Conservation (phyloP, 805 yeast genomes). For the Vanderwaltozyma verrucispora region DNA sequence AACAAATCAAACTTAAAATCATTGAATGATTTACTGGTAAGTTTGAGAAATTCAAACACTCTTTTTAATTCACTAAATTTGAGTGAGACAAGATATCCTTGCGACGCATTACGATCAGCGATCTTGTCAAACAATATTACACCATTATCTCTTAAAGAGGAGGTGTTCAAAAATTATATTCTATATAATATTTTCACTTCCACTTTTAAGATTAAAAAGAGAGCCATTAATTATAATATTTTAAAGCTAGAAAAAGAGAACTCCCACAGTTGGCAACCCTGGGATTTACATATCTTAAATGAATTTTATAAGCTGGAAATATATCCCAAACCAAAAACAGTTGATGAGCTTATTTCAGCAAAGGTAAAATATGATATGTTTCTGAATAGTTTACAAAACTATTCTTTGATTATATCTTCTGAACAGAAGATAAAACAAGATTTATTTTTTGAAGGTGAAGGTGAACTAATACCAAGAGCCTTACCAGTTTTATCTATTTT, state of each 20-base stretch:
- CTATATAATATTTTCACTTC: slow-evolving; percentile 13
- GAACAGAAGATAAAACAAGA: slow-evolving; percentile 12
- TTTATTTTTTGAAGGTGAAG: slow-evolving; percentile 3
- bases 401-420: slow-evolving; percentile 8
- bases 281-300: slow-evolving; percentile 17
- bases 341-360: slow-evolving; percentile 6
- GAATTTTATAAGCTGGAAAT: slow-evolving; percentile 6
- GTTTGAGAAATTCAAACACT: no score
- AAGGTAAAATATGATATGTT: slow-evolving; percentile 15
- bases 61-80: no score
- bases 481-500: slow-evolving; percentile 7
- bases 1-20: no score
- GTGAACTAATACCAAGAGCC: slow-evolving; percentile 4
- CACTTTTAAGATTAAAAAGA: slow-evolving; percentile 4
- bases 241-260: no score
- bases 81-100: no score
- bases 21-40: no score
- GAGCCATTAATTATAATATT: neutral
- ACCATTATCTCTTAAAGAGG: slow-evolving; percentile 10
- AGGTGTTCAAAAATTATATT: slow-evolving; percentile 15
- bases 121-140: slow-evolving; percentile 9
- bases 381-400: slow-evolving; percentile 9
- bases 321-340: slow-evolving; percentile 3
- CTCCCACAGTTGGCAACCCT: slow-evolving; percentile 6
- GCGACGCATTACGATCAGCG: slow-evolving; percentile 17